Percentiles rank a stretch among this genome's conserved stretches.
Evolutionary conservation across 257 asterid genomes (phyloP).

Genomic region (Fraxinus cuspidata): DNA sequence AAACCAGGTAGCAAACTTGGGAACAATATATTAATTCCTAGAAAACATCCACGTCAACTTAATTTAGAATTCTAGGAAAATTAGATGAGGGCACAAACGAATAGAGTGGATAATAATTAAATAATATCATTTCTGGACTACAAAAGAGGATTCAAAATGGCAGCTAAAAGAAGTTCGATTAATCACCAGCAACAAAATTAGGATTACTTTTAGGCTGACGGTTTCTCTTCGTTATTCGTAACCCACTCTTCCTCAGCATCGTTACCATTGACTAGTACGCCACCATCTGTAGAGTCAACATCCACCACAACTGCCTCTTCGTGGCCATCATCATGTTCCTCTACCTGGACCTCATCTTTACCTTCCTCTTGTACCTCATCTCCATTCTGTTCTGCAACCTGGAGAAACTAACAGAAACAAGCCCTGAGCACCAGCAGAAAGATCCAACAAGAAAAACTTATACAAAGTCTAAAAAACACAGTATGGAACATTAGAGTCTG

Average conservation of each 20-base stretch:
- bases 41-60: conserved; percentile 13
- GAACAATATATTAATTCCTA: conserved; percentile 17
- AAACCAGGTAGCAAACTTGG: background rate
- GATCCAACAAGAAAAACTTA: background rate
- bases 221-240: conserved; percentile 84
- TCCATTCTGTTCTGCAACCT: conserved; percentile 63
- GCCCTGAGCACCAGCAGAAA: conserved; percentile 8
- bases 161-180: conserved; percentile 57
- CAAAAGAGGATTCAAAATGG: conserved; percentile 32
- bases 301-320: conserved; percentile 79
- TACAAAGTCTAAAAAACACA: background rate
- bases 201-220: conserved; percentile 75
- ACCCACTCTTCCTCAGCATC: conserved; percentile 94
- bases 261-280: conserved; percentile 66
- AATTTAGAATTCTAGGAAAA: conserved; percentile 23
- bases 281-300: conserved; percentile 84
- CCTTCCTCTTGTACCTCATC: conserved; percentile 48
- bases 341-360: conserved; percentile 47
- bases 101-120: conserved; percentile 7
- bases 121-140: conserved; percentile 23
- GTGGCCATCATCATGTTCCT: conserved; percentile 58
- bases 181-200: conserved; percentile 80
- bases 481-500: background rate
- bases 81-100: conserved; percentile 19
- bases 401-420: conserved; percentile 13